phyloP scores from a whole-genome alignment of 805 yeast genomes.

The Barnettozyma sp. region DNA sequence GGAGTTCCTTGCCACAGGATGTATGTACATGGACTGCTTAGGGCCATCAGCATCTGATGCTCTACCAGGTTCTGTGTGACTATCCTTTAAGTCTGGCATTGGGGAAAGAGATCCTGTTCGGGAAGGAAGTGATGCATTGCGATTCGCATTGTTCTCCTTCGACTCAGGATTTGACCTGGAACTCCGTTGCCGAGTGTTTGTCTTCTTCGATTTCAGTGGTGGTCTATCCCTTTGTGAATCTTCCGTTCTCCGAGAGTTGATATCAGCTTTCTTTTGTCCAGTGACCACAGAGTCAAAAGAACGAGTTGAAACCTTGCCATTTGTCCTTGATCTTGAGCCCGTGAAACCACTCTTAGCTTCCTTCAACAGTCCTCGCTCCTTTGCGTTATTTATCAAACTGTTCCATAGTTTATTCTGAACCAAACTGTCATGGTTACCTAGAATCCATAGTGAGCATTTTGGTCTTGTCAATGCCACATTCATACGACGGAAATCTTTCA shows the following conservation, averaged over 20 bases:
- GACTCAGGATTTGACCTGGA: neutral
- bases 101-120: slow-evolving; percentile 1
- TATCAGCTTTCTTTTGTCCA: neutral
- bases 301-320: neutral
- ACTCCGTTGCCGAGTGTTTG: neutral
- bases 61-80: too few species aligned
- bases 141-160: neutral
- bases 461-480: slow-evolving; percentile 97
- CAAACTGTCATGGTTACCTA: slow-evolving; percentile 73
- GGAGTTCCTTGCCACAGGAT: neutral
- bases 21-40: neutral
- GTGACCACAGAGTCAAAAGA: slow-evolving; percentile 1
- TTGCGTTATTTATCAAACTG: slow-evolving; percentile 60
- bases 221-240: too few species aligned
- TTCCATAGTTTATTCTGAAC: slow-evolving; percentile 65
- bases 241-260: neutral
- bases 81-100: too few species aligned
- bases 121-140: neutral
- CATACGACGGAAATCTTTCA: slow-evolving; percentile 90
- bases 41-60: too few species aligned
- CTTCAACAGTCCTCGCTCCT: slow-evolving; percentile 30
- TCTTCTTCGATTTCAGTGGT: too few species aligned
- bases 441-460: slow-evolving; percentile 81
- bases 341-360: slow-evolving; percentile 19
- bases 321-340: neutral